These are phyloP conservation scores for Solanum okadae DNA, from an alignment of 257 asterid genomes.

Conservation along the genomic window DNA sequence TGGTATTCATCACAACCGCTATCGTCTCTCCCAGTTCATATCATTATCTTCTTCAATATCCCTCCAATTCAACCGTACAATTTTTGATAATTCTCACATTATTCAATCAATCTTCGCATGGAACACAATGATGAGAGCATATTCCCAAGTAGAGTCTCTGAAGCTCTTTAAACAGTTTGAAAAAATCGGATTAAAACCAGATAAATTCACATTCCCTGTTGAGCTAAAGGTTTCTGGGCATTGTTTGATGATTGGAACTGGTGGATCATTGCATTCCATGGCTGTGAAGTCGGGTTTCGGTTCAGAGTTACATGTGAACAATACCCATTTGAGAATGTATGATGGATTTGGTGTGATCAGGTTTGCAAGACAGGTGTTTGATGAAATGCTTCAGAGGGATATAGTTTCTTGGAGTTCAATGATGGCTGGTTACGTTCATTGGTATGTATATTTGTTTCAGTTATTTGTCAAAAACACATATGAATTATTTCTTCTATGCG, in stretches of 20 bases:
- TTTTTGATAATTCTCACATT: conserved; percentile 3
- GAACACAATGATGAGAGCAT: conserved; percentile 48
- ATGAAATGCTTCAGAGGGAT: no score
- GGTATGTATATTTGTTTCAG: conserved; percentile 19
- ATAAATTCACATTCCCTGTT: conserved; percentile 45
- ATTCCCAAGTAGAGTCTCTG: conserved; percentile 39
- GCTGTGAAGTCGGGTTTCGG: no score
- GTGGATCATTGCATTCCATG: no score
- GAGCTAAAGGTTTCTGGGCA: conserved; percentile 19
- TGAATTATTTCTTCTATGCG: no score
- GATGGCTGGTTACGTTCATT: neutral
- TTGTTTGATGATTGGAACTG: conserved; percentile 20
- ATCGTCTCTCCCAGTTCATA: conserved; percentile 34
- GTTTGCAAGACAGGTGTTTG: no score
- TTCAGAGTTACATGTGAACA: no score
- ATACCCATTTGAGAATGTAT: no score
- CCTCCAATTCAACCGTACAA: conserved; percentile 23
- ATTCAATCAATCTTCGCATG: conserved; percentile 48
- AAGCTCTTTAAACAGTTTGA: conserved; percentile 22
- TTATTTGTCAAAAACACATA: neutral
- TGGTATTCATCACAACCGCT: conserved; percentile 25
- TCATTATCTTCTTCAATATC: conserved; percentile 39
- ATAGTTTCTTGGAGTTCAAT: no score
- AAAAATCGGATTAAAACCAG: conserved; percentile 17
- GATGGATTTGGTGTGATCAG: no score